A percentile compares a stretch with the other conserved stretches of the same genome.
phyloP scores from a whole-genome alignment of 208 protist species.

The Phytomonas serpens region DNA sequence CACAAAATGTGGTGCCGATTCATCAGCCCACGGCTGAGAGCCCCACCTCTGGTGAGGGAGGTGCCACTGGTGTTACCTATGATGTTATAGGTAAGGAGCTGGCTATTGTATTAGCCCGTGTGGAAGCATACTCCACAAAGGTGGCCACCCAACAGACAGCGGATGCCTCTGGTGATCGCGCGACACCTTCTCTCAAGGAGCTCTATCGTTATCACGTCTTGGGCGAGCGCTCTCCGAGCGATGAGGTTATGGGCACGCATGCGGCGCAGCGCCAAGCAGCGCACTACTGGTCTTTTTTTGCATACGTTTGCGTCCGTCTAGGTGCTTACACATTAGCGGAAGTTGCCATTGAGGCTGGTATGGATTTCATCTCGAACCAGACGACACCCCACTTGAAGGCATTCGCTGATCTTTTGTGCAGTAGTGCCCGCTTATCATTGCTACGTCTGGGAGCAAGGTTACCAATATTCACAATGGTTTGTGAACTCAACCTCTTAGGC shows the following conservation, averaged over 20 bases:
- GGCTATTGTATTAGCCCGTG: slow-evolving; percentile 26
- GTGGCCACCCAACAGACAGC: neutral
- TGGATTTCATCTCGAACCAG: slow-evolving; percentile 23
- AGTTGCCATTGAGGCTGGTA: slow-evolving; percentile 34
- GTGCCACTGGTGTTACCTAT: neutral
- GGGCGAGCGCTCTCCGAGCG: slow-evolving; percentile 16
- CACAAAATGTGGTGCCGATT: neutral
- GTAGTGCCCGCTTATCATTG: slow-evolving; percentile 24
- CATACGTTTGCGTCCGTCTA: slow-evolving; percentile 32
- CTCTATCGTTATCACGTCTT: slow-evolving; percentile 33
- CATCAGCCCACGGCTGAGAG: neutral
- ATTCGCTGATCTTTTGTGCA: slow-evolving; percentile 52
- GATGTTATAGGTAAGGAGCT: slow-evolving; percentile 24
- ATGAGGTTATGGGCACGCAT: neutral
- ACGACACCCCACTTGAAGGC: slow-evolving; percentile 17
- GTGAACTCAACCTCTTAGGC: slow-evolving; percentile 29
- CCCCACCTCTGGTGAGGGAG: neutral
- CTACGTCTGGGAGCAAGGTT: slow-evolving; percentile 6
- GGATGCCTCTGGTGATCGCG: neutral
- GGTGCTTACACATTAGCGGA: slow-evolving; percentile 36
- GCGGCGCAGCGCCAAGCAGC: slow-evolving; percentile 20
- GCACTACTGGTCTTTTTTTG: slow-evolving; percentile 57
- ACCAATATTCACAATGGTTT: slow-evolving; percentile 10
- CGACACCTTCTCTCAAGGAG: slow-evolving; percentile 20
- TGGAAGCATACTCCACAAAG: neutral